These are phyloP conservation scores for Alternaria burnsii DNA, from an alignment of 2,329 filamentous ascomycete genomes.

Conservation along the genomic window DNA sequence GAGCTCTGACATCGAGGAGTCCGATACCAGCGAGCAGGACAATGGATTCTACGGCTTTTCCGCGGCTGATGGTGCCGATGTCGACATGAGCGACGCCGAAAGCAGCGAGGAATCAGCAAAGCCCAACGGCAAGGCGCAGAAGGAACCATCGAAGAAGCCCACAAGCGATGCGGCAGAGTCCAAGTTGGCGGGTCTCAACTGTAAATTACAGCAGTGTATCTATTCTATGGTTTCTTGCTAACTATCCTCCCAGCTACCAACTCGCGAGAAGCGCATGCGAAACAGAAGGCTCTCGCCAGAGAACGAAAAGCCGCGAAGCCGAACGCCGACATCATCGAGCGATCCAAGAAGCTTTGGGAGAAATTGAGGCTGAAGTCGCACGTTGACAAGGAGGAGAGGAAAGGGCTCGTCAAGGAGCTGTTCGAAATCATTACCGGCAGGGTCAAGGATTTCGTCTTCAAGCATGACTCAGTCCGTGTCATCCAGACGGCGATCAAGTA, in stretches of 20 bases:
- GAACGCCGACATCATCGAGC: constrained; percentile 85
- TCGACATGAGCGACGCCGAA: constrained; percentile 32
- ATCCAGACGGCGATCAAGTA: constrained; percentile 98
- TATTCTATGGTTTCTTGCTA: constrained; percentile 12
- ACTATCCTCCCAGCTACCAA: constrained; percentile 66
- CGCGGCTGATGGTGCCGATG: constrained; percentile 37
- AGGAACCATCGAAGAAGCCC: constrained; percentile 29
- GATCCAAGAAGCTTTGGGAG: constrained; percentile 98
- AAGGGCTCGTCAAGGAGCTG: constrained; percentile 85
- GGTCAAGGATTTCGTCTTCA: constrained; percentile 95
- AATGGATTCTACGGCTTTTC: constrained; percentile 50
- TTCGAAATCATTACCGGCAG: constrained; percentile 90
- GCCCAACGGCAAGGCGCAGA: constrained; percentile 30
- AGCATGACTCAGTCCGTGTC: constrained; percentile 96
- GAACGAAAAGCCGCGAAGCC: constrained; percentile 94
- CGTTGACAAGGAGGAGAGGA: constrained; percentile 85
- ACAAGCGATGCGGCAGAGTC: constrained; percentile 32
- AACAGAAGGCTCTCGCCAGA: constrained; percentile 86
- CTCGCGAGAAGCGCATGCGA: constrained; percentile 85
- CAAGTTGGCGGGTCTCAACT: constrained; percentile 38
- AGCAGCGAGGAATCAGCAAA: constrained; percentile 27
- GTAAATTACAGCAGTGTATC: constrained; percentile 20
- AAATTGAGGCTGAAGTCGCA: constrained; percentile 90
- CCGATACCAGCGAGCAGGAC: constrained; percentile 48
- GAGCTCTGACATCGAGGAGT: constrained; percentile 43